Conservation (phyloP, 2,329 filamentous ascomycete genomes). For the Ophiostoma pallidulum region DNA sequence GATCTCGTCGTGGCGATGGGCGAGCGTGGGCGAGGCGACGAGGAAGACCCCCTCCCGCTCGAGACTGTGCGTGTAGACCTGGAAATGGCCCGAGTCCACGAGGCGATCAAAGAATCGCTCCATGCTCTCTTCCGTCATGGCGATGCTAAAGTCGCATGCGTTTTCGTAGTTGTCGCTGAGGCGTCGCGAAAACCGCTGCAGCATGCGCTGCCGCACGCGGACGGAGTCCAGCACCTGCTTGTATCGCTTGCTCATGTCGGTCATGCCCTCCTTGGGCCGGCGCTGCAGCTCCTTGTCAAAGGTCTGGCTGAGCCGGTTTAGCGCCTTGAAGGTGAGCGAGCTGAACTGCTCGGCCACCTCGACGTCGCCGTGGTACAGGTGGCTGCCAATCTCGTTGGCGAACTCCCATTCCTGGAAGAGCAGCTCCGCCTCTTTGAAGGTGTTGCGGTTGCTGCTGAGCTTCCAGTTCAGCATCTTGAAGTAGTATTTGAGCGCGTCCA, state of each 20-base stretch:
- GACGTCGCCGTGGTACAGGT: slow-evolving; percentile 87
- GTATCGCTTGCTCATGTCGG: slow-evolving; percentile 94
- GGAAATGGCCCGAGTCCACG: slow-evolving; percentile 74
- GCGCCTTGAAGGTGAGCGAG: slow-evolving; percentile 83
- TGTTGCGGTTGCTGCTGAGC: slow-evolving; percentile 93
- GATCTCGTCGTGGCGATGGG: slow-evolving; percentile 68
- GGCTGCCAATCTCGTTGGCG: slow-evolving; percentile 82
- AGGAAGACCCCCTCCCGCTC: slow-evolving; percentile 72
- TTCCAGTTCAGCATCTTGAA: slow-evolving; percentile 99
- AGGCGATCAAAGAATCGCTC: slow-evolving; percentile 74
- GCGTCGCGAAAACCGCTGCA: slow-evolving; percentile 89
- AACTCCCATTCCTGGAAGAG: slow-evolving; percentile 98
- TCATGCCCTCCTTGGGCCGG: slow-evolving; percentile 70
- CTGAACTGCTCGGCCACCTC: slow-evolving; percentile 98
- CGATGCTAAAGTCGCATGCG: slow-evolving; percentile 87
- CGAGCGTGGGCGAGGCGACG: slow-evolving; percentile 73
- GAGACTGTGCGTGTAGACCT: slow-evolving; percentile 58
- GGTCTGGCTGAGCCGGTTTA: slow-evolving; percentile 77
- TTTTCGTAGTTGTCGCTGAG: slow-evolving; percentile 93
- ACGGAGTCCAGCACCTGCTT: slow-evolving; percentile 94
- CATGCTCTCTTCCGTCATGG: slow-evolving; percentile 52
- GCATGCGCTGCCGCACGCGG: slow-evolving; percentile 87
- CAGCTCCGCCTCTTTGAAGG: slow-evolving; percentile 97
- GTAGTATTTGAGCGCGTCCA: slow-evolving; percentile 93
- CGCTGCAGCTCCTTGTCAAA: slow-evolving; percentile 87